Evolutionary conservation across 192 early-diverging fungal genomes (phyloP), one percentile per base, ranked within the genome.

Genomic region (Coemansia sp.): DNA sequence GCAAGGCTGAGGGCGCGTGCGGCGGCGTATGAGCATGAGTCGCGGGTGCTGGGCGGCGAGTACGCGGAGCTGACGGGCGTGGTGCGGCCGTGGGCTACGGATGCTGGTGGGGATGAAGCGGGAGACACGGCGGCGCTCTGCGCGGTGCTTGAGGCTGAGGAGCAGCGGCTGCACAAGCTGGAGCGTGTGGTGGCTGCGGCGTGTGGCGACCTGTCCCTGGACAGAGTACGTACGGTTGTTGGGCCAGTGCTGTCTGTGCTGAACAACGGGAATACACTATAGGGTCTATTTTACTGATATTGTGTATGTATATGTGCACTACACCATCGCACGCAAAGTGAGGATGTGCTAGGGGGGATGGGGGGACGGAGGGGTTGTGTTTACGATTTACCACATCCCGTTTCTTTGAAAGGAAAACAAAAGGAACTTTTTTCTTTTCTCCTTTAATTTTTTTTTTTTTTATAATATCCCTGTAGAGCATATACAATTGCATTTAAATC

Each of bases 111-210:
- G 38, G 8, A 38, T 66, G 80, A 83, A 63, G 12, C 63, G 23
- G 69, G 59, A 5, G 80, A 83, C n/a, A 67, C 75, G 58, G 58
- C 68, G 60, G 75, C 69, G 19, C 68, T 72, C 17, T 51, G 37
- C 12, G 68, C 72, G 12, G 76, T 55, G 64, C 72, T 84, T 61
- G 53, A 39, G 51, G 60, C 44, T 0, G 81, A 84, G 42, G 73
- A 84, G 68, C 67, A 67, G 65, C 63, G 81, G 37, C 72, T 84
- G 62, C 69, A 62, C 46, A 84, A 84, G 73, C 62, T 84, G 11
- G 81, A 84, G 70, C 76, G 76, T n/a, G 81, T 84, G 6, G 76
- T 84, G 32, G 46, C 76, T 14, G 81, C 81, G 15, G 81, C 81
- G 9, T 84, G 81, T 44, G 81, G 81, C 32, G 76, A 84, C 36